These are phyloP conservation scores for Casuarina glauca DNA, from an alignment of 306 rosid genomes.

Conservation along the genomic window DNA sequence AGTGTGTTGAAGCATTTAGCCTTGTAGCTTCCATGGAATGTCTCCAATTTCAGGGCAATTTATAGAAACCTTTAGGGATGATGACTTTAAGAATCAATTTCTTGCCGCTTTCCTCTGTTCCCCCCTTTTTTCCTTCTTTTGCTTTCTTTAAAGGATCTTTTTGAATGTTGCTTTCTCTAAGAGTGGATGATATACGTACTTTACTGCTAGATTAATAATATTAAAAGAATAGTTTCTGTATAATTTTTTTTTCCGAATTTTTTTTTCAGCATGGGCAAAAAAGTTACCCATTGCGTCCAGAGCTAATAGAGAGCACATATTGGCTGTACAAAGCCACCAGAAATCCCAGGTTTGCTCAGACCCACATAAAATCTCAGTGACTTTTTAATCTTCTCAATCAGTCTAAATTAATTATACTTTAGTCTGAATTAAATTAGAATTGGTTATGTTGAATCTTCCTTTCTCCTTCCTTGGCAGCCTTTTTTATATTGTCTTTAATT, in stretches of 20 bases:
- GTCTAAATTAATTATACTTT: not conserved
- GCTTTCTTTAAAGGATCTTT: not conserved
- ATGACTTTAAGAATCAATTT: not conserved
- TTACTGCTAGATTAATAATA: not conserved
- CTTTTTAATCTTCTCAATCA: conserved; percentile 3
- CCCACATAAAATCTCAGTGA: conserved; percentile 26
- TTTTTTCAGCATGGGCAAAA: conserved; percentile 78
- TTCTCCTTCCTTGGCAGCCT: not conserved
- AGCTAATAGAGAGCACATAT: conserved; percentile 95
- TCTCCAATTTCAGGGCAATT: not conserved
- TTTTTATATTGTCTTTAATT: not conserved
- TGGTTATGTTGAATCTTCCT: not conserved
- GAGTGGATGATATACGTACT: conserved; percentile 3
- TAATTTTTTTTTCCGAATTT: conserved; percentile 8
- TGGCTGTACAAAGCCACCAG: conserved; percentile 98
- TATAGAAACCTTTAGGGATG: not conserved
- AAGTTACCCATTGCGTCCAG: conserved; percentile 95
- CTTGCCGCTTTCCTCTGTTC: not conserved
- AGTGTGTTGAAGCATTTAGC: conserved; percentile 19
- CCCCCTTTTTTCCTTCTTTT: not conserved
- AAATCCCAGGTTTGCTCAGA: conserved; percentile 76
- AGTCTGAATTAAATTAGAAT: not conserved
- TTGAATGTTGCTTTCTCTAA: not conserved
- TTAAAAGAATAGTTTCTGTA: conserved; percentile 10
- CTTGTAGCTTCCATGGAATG: not conserved